Evolutionary conservation across 768 basidiomycete genomes (phyloP).

Genomic region (Rhodotorula diobovata): DNA sequence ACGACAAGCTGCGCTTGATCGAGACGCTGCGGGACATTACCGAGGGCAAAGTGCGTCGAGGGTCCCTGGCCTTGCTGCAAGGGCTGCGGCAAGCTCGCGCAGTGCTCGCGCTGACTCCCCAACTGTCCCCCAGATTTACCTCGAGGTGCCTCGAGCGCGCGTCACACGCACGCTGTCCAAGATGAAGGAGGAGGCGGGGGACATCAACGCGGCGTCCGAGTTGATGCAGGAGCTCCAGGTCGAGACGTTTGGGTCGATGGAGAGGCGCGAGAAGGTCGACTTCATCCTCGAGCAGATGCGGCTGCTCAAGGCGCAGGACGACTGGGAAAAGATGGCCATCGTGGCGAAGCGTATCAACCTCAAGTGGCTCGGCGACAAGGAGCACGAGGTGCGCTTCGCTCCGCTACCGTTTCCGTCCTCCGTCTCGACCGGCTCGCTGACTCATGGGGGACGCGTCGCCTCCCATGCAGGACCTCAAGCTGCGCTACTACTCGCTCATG

Average conservation of each 20-base stretch:
- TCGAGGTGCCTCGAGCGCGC: conserved; percentile 92
- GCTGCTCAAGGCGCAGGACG: conserved; percentile 62
- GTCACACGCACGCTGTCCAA: conserved; percentile 80
- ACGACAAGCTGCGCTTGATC: conserved; percentile 78
- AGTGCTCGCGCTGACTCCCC: neutral
- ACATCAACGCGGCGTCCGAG: conserved; percentile 67
- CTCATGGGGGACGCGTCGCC: fast-evolving
- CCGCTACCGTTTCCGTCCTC: neutral
- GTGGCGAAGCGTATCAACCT: conserved; percentile 92
- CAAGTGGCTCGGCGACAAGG: conserved; percentile 79
- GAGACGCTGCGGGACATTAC: conserved; percentile 86
- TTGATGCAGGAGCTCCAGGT: conserved; percentile 91
- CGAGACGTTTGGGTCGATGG: conserved; percentile 98
- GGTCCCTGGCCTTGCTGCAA: neutral
- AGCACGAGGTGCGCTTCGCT: conserved; percentile 65
- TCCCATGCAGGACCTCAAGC: conserved; percentile 74
- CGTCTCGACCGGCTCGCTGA: neutral
- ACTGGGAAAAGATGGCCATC: conserved; percentile 89
- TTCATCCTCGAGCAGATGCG: conserved; percentile 98
- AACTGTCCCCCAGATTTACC: conserved; percentile 64
- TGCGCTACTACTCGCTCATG: conserved; percentile 94
- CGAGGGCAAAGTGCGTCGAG: conserved; percentile 78
- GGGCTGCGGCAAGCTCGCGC: too few species aligned
- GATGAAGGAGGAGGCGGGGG: conserved; percentile 71
- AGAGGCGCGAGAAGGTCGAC: conserved; percentile 93